Evolutionary conservation across 192 early-diverging fungal species (phyloP), one percentile per base, ranked within the genome.

Genomic region (Blastocladiella britannica): DNA sequence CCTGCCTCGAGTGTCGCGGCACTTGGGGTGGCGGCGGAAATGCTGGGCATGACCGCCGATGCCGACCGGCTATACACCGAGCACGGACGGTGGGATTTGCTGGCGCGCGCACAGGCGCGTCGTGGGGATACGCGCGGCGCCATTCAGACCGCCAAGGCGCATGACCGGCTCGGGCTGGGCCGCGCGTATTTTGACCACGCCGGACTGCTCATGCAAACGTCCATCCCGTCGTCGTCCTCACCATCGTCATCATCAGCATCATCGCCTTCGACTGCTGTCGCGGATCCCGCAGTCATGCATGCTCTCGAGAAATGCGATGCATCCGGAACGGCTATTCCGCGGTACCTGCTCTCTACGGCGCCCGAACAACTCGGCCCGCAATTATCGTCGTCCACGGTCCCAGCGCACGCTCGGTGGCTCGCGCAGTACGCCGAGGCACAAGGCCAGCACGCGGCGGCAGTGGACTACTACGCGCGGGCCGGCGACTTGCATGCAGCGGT

Each of bases 381-480:
- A 52, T 62, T 72, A 24, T 27, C 26, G 26, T 68, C 53, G 26
- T 28, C 56, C 9, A 7, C 29, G 9, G 58, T 25, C 24, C 30
- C 64, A 62, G 24, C 53, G 7, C 58, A 75, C 6, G 67, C 66
- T 28, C 70, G 67, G 53, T 79, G 77, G 77, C 75, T 71, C 71
- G 77, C 68, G 9, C 75, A 79, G 63, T 74, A 75, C 60, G 58
- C 59, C 28, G 77, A 79, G 57, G 60, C 59, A 9, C 55, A 66
- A 6, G 65, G 63, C 12, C 66, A 78, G 58, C 28, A 60, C 25
- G 57, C 52, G 3, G 63, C 58, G 23, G 74, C 77, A 4, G 26
- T 74, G 23, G 68, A 67, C 53, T 66, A 64, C 54, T 80, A 80
- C 58, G 66, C 72, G 25, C 51, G 53, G 43, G 56, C 67, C n/a